A percentile compares a stretch with the other conserved stretches of the same genome.
phyloP scores from a whole-genome alignment of 2,329 filamentous ascomycete genomes.

The Alternaria alternata region DNA sequence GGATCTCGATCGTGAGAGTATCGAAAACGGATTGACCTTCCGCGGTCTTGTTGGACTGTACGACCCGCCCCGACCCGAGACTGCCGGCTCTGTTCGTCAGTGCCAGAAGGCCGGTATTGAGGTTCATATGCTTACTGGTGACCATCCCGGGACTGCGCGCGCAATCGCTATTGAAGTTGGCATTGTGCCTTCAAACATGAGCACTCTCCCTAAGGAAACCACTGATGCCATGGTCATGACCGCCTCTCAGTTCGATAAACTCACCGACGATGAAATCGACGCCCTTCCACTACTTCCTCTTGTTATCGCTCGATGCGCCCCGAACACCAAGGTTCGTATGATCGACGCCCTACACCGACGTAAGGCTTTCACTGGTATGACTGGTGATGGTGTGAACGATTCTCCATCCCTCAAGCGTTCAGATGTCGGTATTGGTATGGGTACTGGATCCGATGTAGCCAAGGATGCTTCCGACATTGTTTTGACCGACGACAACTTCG shows the following conservation, averaged over 20 bases:
- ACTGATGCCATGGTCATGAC: conserved; percentile 43
- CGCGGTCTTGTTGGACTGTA: conserved; percentile 84
- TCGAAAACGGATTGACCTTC: conserved; percentile 75
- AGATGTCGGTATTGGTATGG: conserved; percentile 58
- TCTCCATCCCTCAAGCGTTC: conserved; percentile 56
- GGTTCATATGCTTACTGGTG: conserved; percentile 59
- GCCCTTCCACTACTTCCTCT: conserved; percentile 50
- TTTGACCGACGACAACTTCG: conserved; percentile 57
- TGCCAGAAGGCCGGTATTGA: conserved; percentile 48
- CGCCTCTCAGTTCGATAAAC: conserved; percentile 53
- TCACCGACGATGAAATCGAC: conserved; percentile 54
- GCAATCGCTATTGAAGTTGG: conserved; percentile 57
- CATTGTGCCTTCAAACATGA: conserved; percentile 53
- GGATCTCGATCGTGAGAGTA: conserved; percentile 62
- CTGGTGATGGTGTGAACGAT: conserved; percentile 57
- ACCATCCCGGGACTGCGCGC: conserved; percentile 56
- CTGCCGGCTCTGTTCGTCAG: conserved; percentile 61
- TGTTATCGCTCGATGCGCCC: conserved; percentile 55
- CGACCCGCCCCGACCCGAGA: conserved; percentile 83
- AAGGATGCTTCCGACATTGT: conserved; percentile 57
- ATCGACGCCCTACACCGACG: conserved; percentile 54
- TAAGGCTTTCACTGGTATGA: conserved; percentile 53
- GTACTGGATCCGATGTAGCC: conserved; percentile 55
- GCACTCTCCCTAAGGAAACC: conserved; percentile 43
- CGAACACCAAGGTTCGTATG: conserved; percentile 57